A percentile compares a stretch with the other conserved stretches of the same genome.
These are phyloP conservation scores for Parsonsia alboflavescens DNA, from an alignment of 257 asterid genomes.

Conservation along the genomic window DNA sequence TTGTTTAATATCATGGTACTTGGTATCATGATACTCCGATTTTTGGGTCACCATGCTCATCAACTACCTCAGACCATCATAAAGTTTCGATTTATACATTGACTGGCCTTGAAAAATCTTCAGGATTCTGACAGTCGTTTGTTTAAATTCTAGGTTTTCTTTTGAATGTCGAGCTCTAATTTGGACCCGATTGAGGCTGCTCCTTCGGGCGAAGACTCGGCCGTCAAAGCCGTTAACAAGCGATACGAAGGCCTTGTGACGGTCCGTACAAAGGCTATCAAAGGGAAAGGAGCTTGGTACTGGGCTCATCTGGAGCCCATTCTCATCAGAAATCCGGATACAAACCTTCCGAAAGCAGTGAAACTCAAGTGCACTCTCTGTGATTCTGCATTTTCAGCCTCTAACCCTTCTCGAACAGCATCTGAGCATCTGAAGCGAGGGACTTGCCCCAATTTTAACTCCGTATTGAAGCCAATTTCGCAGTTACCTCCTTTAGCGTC, in stretches of 20 bases:
- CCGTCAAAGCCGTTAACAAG: conserved; percentile 54
- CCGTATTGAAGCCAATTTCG: conserved; percentile 50
- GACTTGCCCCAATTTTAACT: conserved; percentile 64
- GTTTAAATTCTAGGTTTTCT: neutral
- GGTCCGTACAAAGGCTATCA: conserved; percentile 74
- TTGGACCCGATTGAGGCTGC: conserved; percentile 34
- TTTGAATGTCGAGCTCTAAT: conserved; percentile 43
- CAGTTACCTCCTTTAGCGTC: conserved; percentile 69
- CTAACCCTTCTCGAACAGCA: conserved; percentile 85
- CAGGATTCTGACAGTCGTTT: neutral
- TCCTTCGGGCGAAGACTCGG: conserved; percentile 41
- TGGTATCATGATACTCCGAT: conserved; percentile 21
- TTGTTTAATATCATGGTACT: neutral
- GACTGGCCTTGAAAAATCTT: neutral
- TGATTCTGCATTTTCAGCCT: conserved; percentile 67
- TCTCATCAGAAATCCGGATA: conserved; percentile 56
- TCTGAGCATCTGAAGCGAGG: conserved; percentile 81
- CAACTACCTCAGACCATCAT: conserved; percentile 23
- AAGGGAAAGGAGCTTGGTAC: conserved; percentile 98
- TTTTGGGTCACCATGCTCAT: conserved; percentile 19
- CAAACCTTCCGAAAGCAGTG: conserved; percentile 64
- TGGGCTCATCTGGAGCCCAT: conserved; percentile 94
- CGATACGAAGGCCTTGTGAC: conserved; percentile 64
- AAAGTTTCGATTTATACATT: conserved; percentile 15
- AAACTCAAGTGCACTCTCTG: conserved; percentile 76